Conservation (phyloP, 23 red algal species). For the Gracilaria domingensis region DNA sequence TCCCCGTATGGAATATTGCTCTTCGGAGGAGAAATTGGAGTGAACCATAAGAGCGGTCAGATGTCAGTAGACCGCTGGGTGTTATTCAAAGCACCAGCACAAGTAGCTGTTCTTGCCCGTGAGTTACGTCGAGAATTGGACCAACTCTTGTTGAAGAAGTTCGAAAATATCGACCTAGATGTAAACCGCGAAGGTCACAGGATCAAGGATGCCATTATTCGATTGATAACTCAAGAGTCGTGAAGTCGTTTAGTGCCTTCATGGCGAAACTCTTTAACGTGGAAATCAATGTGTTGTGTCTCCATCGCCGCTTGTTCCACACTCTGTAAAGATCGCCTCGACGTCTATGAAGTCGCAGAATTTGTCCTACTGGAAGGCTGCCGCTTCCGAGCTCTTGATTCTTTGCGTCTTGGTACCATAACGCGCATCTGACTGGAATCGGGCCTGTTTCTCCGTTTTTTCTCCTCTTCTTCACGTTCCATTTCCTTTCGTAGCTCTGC, state of each 20-base stretch:
- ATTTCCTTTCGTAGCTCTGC: constrained; percentile 49
- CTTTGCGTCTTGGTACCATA: constrained; percentile 33
- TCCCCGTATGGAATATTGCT: constrained; percentile 85
- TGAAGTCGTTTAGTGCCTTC: not conserved
- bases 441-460: not conserved
- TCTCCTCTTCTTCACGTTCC: constrained; percentile 48
- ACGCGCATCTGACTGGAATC: constrained; percentile 26
- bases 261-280: not conserved
- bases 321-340: not conserved
- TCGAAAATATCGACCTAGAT: constrained; percentile 68
- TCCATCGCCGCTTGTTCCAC: not conserved
- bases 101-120: constrained; percentile 72
- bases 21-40: constrained; percentile 83
- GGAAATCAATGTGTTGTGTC: not conserved
- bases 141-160: constrained; percentile 62
- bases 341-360: not conserved
- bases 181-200: constrained; percentile 22
- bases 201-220: constrained; percentile 65
- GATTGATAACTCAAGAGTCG: constrained; percentile 63
- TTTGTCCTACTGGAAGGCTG: no score
- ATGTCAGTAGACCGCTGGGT: constrained; percentile 88
- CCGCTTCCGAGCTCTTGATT: constrained; percentile 19
- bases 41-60: constrained; percentile 73
- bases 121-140: constrained; percentile 78
- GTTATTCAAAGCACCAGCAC: constrained; percentile 75